Evolutionary conservation across 371 early-diverging fungal genomes (phyloP), one percentile per base, ranked within the genome.

Genomic region (Mucor piriformis): DNA sequence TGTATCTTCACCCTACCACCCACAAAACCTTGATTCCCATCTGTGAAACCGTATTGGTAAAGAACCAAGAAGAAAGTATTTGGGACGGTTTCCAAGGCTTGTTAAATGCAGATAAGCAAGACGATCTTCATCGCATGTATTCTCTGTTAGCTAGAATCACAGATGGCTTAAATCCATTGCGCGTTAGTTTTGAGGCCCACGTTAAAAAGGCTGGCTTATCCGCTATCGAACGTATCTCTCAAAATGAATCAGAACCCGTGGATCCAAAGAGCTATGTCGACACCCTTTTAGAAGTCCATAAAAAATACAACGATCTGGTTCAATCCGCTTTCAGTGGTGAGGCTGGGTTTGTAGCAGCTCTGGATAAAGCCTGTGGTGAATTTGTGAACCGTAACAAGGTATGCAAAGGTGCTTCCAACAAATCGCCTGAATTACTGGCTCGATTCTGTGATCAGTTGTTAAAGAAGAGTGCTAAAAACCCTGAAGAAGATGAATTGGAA

Each of bases 281-380:
- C 48, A 87, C 93, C 1, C 69, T 95, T 21, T 76, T 96, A 35
- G 77, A 82, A 40, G 92, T 94, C 6, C 91, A 94, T 61, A 84
- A 79, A 33, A 89, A 92, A 75, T 96, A 90, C 72, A 77, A 87
- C 35, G 84, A 84, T 24, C 74, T 94, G 24, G 88, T 93, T 5
- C 79, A 82, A 57, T 74, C 76, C 1, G 88, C 95, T 3, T 94
- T 95, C 71, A 73, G 81, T 59, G 87, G 87, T 16, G 95, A 97
- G 49, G 82, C 94, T n/a, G 95, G 94, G 0, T 94, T 95, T 71
- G 91, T 89, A 24, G 93, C 89, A 43, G 86, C 95, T n/a, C 73
- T 96, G 38, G 96, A 96, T 74, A 91, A 89, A 61, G 96, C 95
- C 0, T 95, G 95, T 72, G 84, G 91, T 57, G 95, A 94, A 68